These are phyloP conservation scores for Fusarium proliferatum DNA, from an alignment of 2,329 filamentous ascomycete genomes.

Conservation along the genomic window DNA sequence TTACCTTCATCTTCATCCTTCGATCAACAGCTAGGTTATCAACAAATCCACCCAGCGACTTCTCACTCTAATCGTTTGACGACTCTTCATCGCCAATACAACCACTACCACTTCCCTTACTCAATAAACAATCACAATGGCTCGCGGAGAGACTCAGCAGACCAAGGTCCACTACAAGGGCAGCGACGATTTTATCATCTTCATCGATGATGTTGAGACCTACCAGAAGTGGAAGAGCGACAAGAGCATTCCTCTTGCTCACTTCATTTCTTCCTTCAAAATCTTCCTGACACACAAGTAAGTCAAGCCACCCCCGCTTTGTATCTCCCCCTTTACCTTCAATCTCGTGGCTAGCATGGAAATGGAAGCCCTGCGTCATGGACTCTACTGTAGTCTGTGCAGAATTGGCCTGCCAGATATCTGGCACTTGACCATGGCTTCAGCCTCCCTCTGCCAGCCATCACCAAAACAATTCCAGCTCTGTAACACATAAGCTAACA, in stretches of 20 bases:
- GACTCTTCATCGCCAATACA: slow-evolving; percentile 24
- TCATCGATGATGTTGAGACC: slow-evolving; percentile 68
- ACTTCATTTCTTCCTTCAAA: slow-evolving; percentile 90
- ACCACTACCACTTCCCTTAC: slow-evolving; percentile 21
- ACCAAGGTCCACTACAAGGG: slow-evolving; percentile 91
- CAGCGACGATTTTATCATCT: slow-evolving; percentile 69
- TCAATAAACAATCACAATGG: slow-evolving; percentile 62
- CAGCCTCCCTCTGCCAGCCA: background rate
- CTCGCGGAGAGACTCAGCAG: slow-evolving; percentile 76
- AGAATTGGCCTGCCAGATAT: background rate
- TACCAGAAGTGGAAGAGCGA: slow-evolving; percentile 87
- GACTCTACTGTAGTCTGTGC: background rate
- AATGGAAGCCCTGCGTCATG: background rate
- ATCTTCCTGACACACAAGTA: slow-evolving; percentile 92
- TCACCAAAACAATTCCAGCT: background rate
- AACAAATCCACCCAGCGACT: background rate
- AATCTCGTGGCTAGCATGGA: background rate
- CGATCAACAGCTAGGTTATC: background rate
- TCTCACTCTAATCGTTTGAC: slow-evolving; percentile 7
- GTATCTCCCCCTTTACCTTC: background rate
- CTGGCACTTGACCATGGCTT: background rate
- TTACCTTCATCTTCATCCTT: slow-evolving; percentile 32
- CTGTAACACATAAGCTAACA: slow-evolving; percentile 20
- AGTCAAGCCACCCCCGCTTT: slow-evolving; percentile 52
- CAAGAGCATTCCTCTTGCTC: slow-evolving; percentile 79